Conservation (phyloP, 2,329 filamentous ascomycete genomes). For the Xylariaceae sp. region DNA sequence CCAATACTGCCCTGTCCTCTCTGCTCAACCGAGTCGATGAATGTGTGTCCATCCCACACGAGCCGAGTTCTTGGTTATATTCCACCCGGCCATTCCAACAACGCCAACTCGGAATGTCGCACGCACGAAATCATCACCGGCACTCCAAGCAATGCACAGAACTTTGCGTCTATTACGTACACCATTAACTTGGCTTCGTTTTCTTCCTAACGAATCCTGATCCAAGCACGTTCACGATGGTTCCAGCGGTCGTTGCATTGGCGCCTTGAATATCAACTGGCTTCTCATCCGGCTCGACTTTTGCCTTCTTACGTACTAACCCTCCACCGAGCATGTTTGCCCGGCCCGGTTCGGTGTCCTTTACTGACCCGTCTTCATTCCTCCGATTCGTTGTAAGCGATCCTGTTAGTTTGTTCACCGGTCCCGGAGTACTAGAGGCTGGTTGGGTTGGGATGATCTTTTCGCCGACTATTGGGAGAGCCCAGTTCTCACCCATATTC, state of each 20-base stretch:
- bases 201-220: conserved; percentile 16
- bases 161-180: not conserved
- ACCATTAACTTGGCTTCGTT: conserved; percentile 4
- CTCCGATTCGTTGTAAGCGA: conserved; percentile 47
- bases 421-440: conserved; percentile 11
- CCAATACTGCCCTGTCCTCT: too few species aligned
- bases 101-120: not conserved
- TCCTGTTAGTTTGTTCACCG: conserved; percentile 46
- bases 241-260: not conserved
- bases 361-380: conserved; percentile 12
- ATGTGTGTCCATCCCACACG: not conserved
- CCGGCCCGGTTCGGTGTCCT: conserved; percentile 2
- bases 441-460: conserved; percentile 28
- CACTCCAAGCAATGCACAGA: conserved; percentile 4
- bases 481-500: conserved; percentile 51
- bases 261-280: not conserved
- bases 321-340: conserved; percentile 37
- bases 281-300: conserved; percentile 27
- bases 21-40: not conserved
- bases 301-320: conserved; percentile 50
- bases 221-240: conserved; percentile 15
- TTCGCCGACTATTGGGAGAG: conserved; percentile 46
- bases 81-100: not conserved
- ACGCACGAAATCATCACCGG: not conserved
- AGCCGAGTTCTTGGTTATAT: conserved; percentile 1